phyloP scores from a whole-genome alignment of 225 moss, liverwort and hornwort genomes.

The Bryoerythrophyllum caledonicum region DNA sequence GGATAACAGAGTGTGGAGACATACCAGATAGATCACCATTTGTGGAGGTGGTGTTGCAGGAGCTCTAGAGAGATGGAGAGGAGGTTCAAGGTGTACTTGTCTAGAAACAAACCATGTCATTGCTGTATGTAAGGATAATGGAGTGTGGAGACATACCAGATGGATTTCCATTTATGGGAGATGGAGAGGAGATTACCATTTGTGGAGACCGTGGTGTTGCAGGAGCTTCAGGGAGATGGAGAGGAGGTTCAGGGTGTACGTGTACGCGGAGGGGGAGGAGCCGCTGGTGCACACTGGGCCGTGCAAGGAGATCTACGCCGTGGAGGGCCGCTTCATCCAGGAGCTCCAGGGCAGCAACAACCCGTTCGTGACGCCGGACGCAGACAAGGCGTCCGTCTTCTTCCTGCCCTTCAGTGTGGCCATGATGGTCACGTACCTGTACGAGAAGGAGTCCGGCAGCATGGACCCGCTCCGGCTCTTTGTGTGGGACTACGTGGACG shows the following conservation, averaged over 20 bases:
- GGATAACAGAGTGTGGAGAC: too few relatives aligned
- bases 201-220: neutral
- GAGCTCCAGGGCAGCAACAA: conserved; percentile 83
- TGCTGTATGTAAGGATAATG: too few relatives aligned
- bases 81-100: too few relatives aligned
- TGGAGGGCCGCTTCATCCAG: conserved; percentile 94
- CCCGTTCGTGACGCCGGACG: conserved; percentile 65
- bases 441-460: conserved; percentile 60
- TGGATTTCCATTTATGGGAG: conserved; percentile 56
- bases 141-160: too few relatives aligned
- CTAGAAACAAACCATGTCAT: too few relatives aligned
- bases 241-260: conserved; percentile 72
- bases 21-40: too few relatives aligned
- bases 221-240: conserved; percentile 99
- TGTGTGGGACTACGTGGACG: conserved; percentile 77
- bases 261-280: conserved; percentile 86
- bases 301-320: conserved; percentile 91
- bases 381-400: conserved; percentile 76
- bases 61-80: too few relatives aligned
- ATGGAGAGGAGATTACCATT: conserved; percentile 95
- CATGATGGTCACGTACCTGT: conserved; percentile 94
- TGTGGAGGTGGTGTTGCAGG: too few relatives aligned
- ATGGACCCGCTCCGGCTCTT: conserved; percentile 86
- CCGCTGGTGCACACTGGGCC: conserved; percentile 94
- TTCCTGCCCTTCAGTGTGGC: conserved; percentile 96